phyloP scores from a whole-genome alignment of 306 rosid genomes.

The Spatholobus suberectus region DNA sequence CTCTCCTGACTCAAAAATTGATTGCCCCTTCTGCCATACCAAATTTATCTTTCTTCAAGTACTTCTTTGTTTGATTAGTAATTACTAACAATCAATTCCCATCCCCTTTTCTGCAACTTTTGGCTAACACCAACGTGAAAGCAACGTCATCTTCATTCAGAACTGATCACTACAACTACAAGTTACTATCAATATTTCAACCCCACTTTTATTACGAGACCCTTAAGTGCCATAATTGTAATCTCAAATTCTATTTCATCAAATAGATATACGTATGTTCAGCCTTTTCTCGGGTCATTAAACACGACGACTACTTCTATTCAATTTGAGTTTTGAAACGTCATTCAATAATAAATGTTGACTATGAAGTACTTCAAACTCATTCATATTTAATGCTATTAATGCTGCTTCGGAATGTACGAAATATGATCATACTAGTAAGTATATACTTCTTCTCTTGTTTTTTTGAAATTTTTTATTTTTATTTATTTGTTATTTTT shows the following conservation, averaged over 20 bases:
- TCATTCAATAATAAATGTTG: neutral
- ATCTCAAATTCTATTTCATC: neutral
- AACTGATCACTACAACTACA: neutral
- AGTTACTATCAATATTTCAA: neutral
- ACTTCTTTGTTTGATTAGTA: neutral
- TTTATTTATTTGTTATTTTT: no score
- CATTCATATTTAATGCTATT: neutral
- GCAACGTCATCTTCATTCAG: conserved; percentile 36
- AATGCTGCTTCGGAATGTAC: no score
- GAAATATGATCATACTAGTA: no score
- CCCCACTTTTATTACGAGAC: conserved; percentile 3
- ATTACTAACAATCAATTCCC: neutral
- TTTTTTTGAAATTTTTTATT: no score
- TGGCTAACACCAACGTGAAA: conserved; percentile 19
- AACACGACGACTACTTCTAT: neutral
- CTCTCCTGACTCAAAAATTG: neutral
- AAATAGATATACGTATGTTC: neutral
- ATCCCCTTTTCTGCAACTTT: conserved; percentile 7
- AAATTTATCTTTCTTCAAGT: neutral
- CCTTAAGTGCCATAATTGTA: conserved; percentile 26
- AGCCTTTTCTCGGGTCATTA: neutral
- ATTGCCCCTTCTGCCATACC: neutral
- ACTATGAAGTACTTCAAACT: neutral
- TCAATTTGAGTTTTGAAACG: neutral
- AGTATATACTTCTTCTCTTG: no score